Evolutionary conservation across 2,329 filamentous ascomycete genomes (phyloP).

Genomic region (Apiospora kogelbergensis): DNA sequence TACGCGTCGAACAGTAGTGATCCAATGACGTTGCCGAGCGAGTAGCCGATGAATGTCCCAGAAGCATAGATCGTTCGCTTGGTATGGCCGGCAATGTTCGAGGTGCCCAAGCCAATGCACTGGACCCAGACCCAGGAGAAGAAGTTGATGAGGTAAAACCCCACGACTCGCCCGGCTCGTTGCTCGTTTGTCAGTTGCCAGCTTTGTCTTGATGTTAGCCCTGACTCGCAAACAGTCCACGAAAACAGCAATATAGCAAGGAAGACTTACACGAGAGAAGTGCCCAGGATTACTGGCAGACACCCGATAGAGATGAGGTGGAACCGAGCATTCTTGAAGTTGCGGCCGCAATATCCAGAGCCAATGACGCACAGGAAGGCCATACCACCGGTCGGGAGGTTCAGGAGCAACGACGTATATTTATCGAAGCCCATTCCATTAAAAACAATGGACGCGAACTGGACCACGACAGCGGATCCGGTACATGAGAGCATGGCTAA

Average conservation of each 20-base stretch:
- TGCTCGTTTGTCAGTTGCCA: conserved; percentile 25
- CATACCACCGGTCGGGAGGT: conserved; percentile 32
- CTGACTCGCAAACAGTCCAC: not conserved
- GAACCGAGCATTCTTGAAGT: conserved; percentile 24
- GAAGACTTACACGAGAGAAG: conserved; percentile 19
- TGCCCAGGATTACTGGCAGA: conserved; percentile 30
- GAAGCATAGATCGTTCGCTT: conserved; percentile 32
- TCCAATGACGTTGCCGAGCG: conserved; percentile 34
- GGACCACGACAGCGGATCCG: conserved; percentile 29
- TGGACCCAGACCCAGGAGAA: conserved; percentile 31
- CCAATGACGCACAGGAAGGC: conserved; percentile 31
- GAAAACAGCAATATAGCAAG: not conserved
- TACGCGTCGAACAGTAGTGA: conserved; percentile 33
- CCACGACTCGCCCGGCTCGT: conserved; percentile 25
- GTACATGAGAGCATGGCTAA: conserved; percentile 31
- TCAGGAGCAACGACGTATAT: conserved; percentile 33
- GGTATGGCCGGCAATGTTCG: conserved; percentile 33
- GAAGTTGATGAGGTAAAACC: conserved; percentile 31
- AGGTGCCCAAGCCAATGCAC: conserved; percentile 31
- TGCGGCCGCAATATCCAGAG: conserved; percentile 29
- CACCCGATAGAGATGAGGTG: conserved; percentile 27
- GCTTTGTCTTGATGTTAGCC: conserved; percentile 7
- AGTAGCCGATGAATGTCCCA: conserved; percentile 34
- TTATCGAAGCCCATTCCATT: conserved; percentile 35
- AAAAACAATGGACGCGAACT: conserved; percentile 33